Base-by-base conservation (phyloP, 768 basidiomycete species). In the Tricholoma furcatifolium region DNA sequence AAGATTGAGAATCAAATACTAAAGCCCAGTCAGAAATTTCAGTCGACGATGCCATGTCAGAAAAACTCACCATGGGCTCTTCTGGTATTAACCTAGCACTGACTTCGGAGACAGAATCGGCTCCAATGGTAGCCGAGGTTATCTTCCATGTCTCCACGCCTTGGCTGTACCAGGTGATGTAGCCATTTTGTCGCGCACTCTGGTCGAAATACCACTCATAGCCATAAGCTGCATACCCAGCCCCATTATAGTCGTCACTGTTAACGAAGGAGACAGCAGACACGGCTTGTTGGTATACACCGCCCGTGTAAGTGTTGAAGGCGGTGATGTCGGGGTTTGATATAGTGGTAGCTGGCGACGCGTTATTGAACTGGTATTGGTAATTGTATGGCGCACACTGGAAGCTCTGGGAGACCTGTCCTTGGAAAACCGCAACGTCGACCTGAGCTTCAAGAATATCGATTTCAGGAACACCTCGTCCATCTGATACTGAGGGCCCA, bases 401-500 rank as follows among this genome's bases (percentile, higher is more conserved):
- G 63, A 80, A 80, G 60, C 84, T 88, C 70, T 95, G 93, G 1
- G 91, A 92, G 1, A 87, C 88, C 59, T 86, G 74, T 38, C 81
- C 90, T 64, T 71, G 61, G 60, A 80, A 77, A 4, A 69, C 53
- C 50, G 47, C 55, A 2, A 76, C 60, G 60, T 93, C 69, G 51
- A 87, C 79, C 66, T 93, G 88, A 0, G 92, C 84, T 73, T 98
- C 95, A 53, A 96, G 65, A 54, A 98, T 78, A 68, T 98, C 95
- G 60, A 98, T 93, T 74, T 98, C 96, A 1, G 96, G 95, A 1
- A 87, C 91, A 30, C 84, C 84, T 47, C 95, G 83, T 15, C 92
- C 92, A 14, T 71, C 73, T 24, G 68, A 76, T 49, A 77, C 75
- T 54, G 62, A 76, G 3, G 95, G 95, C 10, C 95, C 95, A 2